Evolutionary conservation across 129 eudicot genomes (phyloP), one percentile per base, ranked within the genome.

Genomic region (Pulicaria dysenterica): DNA sequence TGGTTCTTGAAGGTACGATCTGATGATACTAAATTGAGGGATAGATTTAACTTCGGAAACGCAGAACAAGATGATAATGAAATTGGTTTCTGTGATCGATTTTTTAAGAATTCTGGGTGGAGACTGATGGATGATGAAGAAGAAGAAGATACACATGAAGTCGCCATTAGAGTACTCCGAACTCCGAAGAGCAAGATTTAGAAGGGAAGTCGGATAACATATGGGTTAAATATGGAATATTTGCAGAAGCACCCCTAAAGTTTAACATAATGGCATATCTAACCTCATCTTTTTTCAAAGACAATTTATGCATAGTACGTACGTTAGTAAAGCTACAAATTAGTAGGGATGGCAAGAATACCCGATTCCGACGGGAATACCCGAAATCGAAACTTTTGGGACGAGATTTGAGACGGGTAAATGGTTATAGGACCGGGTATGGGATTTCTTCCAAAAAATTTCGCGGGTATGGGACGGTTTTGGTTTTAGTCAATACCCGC

Each of bases 51-150:
- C 10, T 72, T 81, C 0, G 87, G 88, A 60, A 84, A 63, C 11
- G 92, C 82, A 67, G 94, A 86, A 53, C 76, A 77, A 87, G 86
- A 92, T 70, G 97, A 89, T 36, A 92, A 65, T 11, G 94, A 86
- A 72, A 17, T 15, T 75, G 83, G 83, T 67, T 80, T 86, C 2
- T 67, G 75, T 12, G 73, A 47, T 8, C 54, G 69, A 39, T 67
- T 6, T 34, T 75, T 60, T 16, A 80, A 47, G 41, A 81, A 67
- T 15, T 77, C 82, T 34, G 89, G 62, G 14, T 90, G 83, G 75
- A 85, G 84, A 54, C 40, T 45, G 62, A 84, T 50, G 10, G 81
- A 68, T 50, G 72, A 43, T 9, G 58, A 60, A 38, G 36, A 36
- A 34, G 58, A 60, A 38, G 36, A 36, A 34, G 77, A 57, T 31